These are phyloP conservation scores for Pyrenochaeta sp. DNA, from an alignment of 2,329 filamentous ascomycete species.

Conservation along the genomic window DNA sequence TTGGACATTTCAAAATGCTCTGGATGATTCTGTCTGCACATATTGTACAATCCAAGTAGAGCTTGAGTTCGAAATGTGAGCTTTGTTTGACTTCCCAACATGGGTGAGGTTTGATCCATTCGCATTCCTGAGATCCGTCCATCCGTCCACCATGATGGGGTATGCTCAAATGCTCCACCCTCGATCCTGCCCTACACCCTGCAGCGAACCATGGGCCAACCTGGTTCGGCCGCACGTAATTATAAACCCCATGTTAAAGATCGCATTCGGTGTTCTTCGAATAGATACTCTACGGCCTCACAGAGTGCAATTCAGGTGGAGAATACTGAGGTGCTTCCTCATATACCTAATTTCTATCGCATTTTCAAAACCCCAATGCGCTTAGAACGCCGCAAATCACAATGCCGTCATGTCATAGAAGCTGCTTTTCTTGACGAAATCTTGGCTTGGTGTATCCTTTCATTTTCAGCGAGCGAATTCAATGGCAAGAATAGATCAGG, in stretches of 20 bases:
- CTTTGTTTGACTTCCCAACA: too few relatives aligned
- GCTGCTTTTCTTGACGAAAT: not conserved
- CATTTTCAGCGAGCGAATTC: not conserved
- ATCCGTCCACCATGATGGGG: too few relatives aligned
- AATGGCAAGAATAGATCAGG: not conserved
- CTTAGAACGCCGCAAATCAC: not conserved
- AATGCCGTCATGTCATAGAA: constrained; percentile 1
- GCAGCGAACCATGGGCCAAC: too few relatives aligned
- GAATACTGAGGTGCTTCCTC: not conserved
- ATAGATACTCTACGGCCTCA: not conserved
- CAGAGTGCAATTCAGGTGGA: not conserved
- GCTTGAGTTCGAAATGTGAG: too few relatives aligned
- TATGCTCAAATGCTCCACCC: too few relatives aligned
- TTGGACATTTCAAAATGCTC: too few relatives aligned
- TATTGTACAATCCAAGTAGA: too few relatives aligned
- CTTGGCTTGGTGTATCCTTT: not conserved
- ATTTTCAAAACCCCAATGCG: not conserved
- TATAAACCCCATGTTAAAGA: not conserved
- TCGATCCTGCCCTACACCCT: too few relatives aligned
- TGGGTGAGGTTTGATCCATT: too few relatives aligned
- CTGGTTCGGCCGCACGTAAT: too few relatives aligned
- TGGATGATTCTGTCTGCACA: too few relatives aligned
- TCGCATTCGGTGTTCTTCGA: not conserved
- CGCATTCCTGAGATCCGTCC: too few relatives aligned
- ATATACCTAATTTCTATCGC: not conserved